phyloP scores from a whole-genome alignment of 2,329 filamentous ascomycete species.

The Coniella vitis region DNA sequence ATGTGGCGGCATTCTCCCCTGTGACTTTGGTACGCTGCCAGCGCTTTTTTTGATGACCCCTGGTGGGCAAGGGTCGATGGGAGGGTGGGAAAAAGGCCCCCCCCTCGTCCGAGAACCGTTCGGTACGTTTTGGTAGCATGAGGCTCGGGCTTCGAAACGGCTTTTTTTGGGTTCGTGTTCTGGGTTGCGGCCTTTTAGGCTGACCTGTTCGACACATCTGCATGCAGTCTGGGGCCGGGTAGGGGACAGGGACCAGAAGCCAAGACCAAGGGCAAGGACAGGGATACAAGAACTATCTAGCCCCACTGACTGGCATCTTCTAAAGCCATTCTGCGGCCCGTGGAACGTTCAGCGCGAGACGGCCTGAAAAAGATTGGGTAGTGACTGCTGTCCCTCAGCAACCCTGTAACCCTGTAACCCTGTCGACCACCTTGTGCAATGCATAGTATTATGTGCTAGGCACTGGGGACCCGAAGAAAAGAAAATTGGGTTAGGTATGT shows the following conservation, averaged over 20 bases:
- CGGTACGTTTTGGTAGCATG: constrained; percentile 2
- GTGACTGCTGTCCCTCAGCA: not conserved
- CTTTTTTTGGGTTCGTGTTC: constrained; percentile 6
- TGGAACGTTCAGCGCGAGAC: constrained; percentile 4
- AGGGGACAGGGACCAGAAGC: constrained; percentile 12
- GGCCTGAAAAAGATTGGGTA: constrained; percentile 9
- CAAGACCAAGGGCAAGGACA: no score
- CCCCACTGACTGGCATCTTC: not conserved
- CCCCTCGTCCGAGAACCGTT: constrained; percentile 1
- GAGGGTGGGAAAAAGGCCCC: no score
- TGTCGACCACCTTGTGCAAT: no score
- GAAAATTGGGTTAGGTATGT: no score
- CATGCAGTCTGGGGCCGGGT: constrained; percentile 9
- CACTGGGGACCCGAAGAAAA: no score
- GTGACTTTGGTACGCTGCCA: not conserved
- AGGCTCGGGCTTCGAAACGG: constrained; percentile 10
- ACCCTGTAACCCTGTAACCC: not conserved
- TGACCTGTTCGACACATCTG: constrained; percentile 8
- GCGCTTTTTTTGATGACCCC: constrained; percentile 8
- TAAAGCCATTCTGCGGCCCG: constrained; percentile 16
- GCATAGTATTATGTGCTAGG: no score
- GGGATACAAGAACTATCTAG: no score
- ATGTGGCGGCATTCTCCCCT: no score
- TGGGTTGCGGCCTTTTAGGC: not conserved
- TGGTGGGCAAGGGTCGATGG: no score